A percentile compares a stretch with the other conserved stretches of the same genome.
Evolutionary conservation across 306 rosid species (phyloP).

Genomic region (Boehmeria nivea): DNA sequence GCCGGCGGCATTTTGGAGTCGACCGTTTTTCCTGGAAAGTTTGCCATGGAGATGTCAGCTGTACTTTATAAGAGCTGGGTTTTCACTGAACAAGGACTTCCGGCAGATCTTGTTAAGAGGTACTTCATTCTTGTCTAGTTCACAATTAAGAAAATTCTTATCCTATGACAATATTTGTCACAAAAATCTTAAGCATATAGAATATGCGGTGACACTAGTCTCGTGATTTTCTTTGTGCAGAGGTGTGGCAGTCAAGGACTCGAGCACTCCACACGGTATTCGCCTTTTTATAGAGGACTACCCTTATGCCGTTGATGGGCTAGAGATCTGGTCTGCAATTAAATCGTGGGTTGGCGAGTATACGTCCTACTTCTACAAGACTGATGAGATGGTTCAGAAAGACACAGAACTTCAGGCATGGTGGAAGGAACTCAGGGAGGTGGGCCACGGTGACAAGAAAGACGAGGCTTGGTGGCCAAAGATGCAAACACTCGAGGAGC

Average conservation of each 20-base stretch:
- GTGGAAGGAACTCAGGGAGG: conserved; percentile 14
- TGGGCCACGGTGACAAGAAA: conserved; percentile 16
- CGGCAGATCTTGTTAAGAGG: conserved; percentile 49
- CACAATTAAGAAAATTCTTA: neutral
- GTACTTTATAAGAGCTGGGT: conserved; percentile 37
- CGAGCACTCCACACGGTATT: conserved; percentile 4
- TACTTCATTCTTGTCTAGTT: neutral
- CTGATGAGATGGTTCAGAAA: neutral
- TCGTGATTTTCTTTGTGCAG: neutral
- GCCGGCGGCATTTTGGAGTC: conserved; percentile 41
- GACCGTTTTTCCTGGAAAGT: conserved; percentile 34
- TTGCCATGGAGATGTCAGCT: conserved; percentile 44
- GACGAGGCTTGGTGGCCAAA: conserved; percentile 17
- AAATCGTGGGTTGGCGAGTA: conserved; percentile 12
- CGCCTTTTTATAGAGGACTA: conserved; percentile 14
- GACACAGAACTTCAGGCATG: conserved; percentile 13
- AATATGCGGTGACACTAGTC: too few species aligned
- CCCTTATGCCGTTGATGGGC: conserved; percentile 15
- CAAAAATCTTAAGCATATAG: too few species aligned
- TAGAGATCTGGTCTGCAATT: conserved; percentile 14
- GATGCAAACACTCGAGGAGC: conserved; percentile 7
- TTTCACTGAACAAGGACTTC: conserved; percentile 40
- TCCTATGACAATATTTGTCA: neutral
- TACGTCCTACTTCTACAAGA: conserved; percentile 4
- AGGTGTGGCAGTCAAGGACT: conserved; percentile 13